Percentiles rank a stretch among this genome's conserved stretches.
Evolutionary conservation across 2,329 filamentous ascomycete species (phyloP).

Genomic region (Pyrenophora teres): DNA sequence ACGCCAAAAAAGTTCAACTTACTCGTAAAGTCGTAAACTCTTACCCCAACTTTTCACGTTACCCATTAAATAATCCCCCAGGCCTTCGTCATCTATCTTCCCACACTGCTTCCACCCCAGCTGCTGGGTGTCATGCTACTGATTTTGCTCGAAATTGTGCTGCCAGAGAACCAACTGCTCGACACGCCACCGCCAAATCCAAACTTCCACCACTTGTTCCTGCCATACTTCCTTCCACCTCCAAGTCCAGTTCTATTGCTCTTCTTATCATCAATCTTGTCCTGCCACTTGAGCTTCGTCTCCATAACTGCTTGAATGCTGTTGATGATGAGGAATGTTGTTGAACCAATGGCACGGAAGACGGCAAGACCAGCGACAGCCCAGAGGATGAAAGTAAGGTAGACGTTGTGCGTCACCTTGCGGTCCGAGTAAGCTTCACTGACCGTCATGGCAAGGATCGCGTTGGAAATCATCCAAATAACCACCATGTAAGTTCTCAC

Average conservation of each 20-base stretch:
- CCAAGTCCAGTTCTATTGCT: constrained; percentile 31
- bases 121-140: constrained; percentile 39
- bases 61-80: not conserved
- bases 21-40: constrained; percentile 11
- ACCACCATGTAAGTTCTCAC: constrained; percentile 98
- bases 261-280: constrained; percentile 41
- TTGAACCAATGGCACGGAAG: constrained; percentile 83
- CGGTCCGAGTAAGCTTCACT: constrained; percentile 79
- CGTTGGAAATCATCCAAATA: constrained; percentile 90
- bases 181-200: constrained; percentile 36
- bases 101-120: constrained; percentile 42
- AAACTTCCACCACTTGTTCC: constrained; percentile 26
- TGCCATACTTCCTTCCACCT: constrained; percentile 28
- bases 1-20: constrained; percentile 4
- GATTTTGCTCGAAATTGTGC: constrained; percentile 46
- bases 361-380: constrained; percentile 81
- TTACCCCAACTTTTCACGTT: constrained; percentile 3
- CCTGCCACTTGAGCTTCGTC: constrained; percentile 70
- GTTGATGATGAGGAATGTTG: constrained; percentile 82
- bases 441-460: constrained; percentile 89
- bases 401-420: constrained; percentile 79
- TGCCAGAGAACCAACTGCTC: constrained; percentile 45
- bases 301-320: constrained; percentile 84
- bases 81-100: constrained; percentile 6
- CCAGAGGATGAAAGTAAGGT: constrained; percentile 94